phyloP scores from a whole-genome alignment of 176 grass and related monocot species.

The Alloteropsis semialata region DNA sequence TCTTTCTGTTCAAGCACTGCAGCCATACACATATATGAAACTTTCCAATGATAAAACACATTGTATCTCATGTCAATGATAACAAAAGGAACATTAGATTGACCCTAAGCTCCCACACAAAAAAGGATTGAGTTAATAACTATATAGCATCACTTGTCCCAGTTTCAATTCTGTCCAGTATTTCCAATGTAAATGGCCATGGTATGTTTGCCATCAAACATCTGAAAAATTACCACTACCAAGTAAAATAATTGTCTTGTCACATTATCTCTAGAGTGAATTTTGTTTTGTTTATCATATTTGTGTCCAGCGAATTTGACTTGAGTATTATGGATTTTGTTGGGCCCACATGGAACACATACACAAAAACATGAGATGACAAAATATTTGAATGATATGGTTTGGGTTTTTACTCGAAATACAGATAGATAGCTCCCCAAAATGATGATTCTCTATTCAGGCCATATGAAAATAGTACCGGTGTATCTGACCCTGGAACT shows the following conservation, averaged over 20 bases:
- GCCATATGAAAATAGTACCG: neutral
- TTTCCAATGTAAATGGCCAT: constrained; percentile 9
- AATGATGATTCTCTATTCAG: neutral
- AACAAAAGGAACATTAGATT: constrained; percentile 6
- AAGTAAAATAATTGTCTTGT: neutral
- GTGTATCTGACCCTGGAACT: neutral
- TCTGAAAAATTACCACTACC: constrained; percentile 1
- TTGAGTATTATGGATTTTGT: neutral
- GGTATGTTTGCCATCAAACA: constrained; percentile 6
- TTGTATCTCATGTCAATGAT: neutral
- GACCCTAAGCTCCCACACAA: neutral
- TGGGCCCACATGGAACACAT: neutral
- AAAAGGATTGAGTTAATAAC: neutral
- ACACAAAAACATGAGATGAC: neutral
- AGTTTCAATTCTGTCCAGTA: neutral
- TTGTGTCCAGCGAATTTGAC: neutral
- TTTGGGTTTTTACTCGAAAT: neutral
- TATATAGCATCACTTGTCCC: neutral
- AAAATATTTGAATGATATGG: neutral
- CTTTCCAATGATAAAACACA: neutral
- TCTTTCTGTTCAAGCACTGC: constrained; percentile 49
- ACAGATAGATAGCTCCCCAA: neutral
- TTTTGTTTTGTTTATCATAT: neutral
- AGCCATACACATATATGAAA: constrained; percentile 36
- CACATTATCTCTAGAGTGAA: neutral